A percentile compares a stretch with the other conserved stretches of the same genome.
Conservation (phyloP, 768 basidiomycete genomes). For the Vararia minispora region DNA sequence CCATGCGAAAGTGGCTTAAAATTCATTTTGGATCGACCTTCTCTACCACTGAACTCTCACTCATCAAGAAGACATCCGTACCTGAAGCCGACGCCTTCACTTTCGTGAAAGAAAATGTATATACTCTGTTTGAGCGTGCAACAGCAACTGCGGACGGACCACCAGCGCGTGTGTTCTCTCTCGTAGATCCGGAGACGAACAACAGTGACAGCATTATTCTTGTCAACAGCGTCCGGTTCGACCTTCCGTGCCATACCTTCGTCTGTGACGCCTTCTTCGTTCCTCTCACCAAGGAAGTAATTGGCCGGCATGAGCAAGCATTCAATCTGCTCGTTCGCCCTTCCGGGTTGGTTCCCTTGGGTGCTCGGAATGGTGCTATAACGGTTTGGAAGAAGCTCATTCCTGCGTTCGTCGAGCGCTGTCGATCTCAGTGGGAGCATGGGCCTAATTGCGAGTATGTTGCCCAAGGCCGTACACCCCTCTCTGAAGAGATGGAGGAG, state of each 20-base stretch:
- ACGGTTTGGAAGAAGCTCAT: conserved; percentile 40
- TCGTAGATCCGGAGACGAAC: conserved; percentile 12
- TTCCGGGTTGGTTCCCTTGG: conserved; percentile 2
- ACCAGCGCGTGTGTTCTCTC: conserved; percentile 14
- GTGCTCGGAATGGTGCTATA: conserved; percentile 23
- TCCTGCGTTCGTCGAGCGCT: conserved; percentile 40
- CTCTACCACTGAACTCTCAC: conserved; percentile 20
- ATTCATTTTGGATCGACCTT: conserved; percentile 22
- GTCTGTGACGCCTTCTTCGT: conserved; percentile 39
- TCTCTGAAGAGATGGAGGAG: conserved; percentile 24
- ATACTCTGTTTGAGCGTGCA: conserved; percentile 17
- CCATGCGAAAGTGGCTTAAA: conserved; percentile 21
- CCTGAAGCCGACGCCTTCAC: conserved; percentile 17
- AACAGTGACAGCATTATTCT: conserved; percentile 32
- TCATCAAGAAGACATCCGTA: conserved; percentile 17
- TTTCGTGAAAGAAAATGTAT: conserved; percentile 24
- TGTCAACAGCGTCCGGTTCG: conserved; percentile 33
- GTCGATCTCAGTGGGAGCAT: conserved; percentile 39
- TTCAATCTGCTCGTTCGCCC: conserved; percentile 18
- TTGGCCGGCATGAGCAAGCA: conserved; percentile 16
- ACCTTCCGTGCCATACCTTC: conserved; percentile 37
- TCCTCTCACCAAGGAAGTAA: conserved; percentile 20
- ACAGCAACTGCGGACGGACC: conserved; percentile 17
- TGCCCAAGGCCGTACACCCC: conserved; percentile 23
- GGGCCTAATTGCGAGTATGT: conserved; percentile 36